Conservation (phyloP, 129 eudicot species). For the sunflower (Helianthus annuus) region HanXRQr2.0-SUNRISE NC_035436.2:171550239-171550738, state of each 20-base stretch:
- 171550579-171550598: conserved; percentile 5
- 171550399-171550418: not conserved
- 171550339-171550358: conserved; percentile 1
- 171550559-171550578: conserved; percentile 16
- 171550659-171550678: conserved; percentile 41
- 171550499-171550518: conserved; percentile 19
- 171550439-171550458: conserved; percentile 30
- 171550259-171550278: conserved; percentile 21
- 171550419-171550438: conserved; percentile 23
- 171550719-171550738: not conserved
- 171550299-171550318: not conserved
- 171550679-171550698: not conserved
- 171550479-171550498: conserved; percentile 24
- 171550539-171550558: conserved; percentile 25
- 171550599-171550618: conserved; percentile 25
- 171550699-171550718: not conserved
- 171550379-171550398: conserved; percentile 27
- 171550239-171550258: conserved; percentile 52
- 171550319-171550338: not conserved
- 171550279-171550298: conserved; percentile 34
- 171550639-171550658: conserved; percentile 36
- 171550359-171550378: conserved; percentile 28
- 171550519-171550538: conserved; percentile 11
- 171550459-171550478: conserved; percentile 16
- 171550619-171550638: conserved; percentile 40